These are phyloP conservation scores for Spathaspora arborariae DNA, from an alignment of 805 yeast genomes.

Conservation along the genomic window DNA sequence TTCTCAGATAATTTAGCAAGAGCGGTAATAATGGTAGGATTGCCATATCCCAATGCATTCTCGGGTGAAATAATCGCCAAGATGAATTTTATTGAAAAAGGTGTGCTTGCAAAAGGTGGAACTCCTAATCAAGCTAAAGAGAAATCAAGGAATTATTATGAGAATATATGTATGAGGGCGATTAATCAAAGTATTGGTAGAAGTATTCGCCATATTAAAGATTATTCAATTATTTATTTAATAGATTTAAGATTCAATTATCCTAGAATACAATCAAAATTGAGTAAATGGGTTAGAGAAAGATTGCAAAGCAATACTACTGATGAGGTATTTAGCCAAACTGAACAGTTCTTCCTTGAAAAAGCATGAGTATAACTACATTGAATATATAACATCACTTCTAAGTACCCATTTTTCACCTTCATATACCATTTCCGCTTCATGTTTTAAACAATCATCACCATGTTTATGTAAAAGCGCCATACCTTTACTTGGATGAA, in stretches of 20 bases:
- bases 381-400: conserved; percentile 50
- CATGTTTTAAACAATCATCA: conserved; percentile 58
- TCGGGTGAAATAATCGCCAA: conserved; percentile 80
- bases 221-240: conserved; percentile 72
- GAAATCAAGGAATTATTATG: conserved; percentile 59
- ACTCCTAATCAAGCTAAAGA: conserved; percentile 41
- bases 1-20: conserved; percentile 86
- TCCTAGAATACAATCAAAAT: conserved; percentile 47
- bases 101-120: conserved; percentile 46
- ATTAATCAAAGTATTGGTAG: conserved; percentile 92
- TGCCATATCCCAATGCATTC: conserved; percentile 83
- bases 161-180: conserved; percentile 84
- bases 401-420: conserved; percentile 64
- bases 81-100: conserved; percentile 56
- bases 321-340: conserved; percentile 15
- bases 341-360: conserved; percentile 24
- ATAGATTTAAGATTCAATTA: conserved; percentile 60
- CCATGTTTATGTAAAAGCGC: conserved; percentile 65
- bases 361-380: conserved; percentile 5
- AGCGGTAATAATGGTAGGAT: conserved; percentile 79
- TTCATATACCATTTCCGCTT: conserved; percentile 45
- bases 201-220: conserved; percentile 79
- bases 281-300: conserved; percentile 70
- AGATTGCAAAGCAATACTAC: conserved; percentile 12
- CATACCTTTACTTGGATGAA: conserved; percentile 52